A percentile compares a stretch with the other conserved stretches of the same genome.
Evolutionary conservation across 805 yeast species (phyloP).

Genomic region (Hagleromyces aurorensis): DNA sequence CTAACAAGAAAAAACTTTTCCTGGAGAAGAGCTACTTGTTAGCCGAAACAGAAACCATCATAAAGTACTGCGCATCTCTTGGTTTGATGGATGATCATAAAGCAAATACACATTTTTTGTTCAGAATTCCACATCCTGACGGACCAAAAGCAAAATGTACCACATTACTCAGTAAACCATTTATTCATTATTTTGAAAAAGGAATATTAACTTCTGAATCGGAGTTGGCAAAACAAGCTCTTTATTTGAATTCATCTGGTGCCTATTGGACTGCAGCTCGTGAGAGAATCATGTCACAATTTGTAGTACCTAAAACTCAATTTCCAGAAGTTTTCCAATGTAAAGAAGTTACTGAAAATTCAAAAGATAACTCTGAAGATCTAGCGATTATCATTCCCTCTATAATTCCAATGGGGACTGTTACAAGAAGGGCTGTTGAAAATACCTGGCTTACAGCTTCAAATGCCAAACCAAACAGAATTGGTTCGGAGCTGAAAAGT

Average conservation of each 20-base stretch:
- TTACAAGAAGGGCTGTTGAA: constrained; percentile 93
- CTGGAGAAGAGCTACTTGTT: constrained; percentile 31
- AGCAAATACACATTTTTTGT: constrained; percentile 27
- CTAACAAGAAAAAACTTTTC: constrained; percentile 25
- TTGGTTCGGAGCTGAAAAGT: constrained; percentile 91
- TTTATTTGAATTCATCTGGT: constrained; percentile 67
- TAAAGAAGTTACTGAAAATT: constrained; percentile 18
- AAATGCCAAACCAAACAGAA: constrained; percentile 74
- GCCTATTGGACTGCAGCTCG: constrained; percentile 93
- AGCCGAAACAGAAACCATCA: constrained; percentile 17
- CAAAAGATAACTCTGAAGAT: constrained; percentile 18
- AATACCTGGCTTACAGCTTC: constrained; percentile 97
- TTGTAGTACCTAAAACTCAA: constrained; percentile 56
- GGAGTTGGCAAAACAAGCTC: constrained; percentile 65
- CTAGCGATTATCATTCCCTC: constrained; percentile 78
- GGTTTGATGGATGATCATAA: constrained; percentile 9
- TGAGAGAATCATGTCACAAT: constrained; percentile 74
- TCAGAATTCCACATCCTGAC: constrained; percentile 83
- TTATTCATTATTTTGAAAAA: constrained; percentile 61
- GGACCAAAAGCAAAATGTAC: constrained; percentile 72
- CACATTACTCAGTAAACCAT: constrained; percentile 68
- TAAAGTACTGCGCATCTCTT: constrained; percentile 8
- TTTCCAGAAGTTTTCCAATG: constrained; percentile 21
- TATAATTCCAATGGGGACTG: constrained; percentile 89
- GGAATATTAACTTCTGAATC: constrained; percentile 65